Evolutionary conservation across 2,329 filamentous ascomycete genomes (phyloP).

Genomic region (Coniochaeta sp.): DNA sequence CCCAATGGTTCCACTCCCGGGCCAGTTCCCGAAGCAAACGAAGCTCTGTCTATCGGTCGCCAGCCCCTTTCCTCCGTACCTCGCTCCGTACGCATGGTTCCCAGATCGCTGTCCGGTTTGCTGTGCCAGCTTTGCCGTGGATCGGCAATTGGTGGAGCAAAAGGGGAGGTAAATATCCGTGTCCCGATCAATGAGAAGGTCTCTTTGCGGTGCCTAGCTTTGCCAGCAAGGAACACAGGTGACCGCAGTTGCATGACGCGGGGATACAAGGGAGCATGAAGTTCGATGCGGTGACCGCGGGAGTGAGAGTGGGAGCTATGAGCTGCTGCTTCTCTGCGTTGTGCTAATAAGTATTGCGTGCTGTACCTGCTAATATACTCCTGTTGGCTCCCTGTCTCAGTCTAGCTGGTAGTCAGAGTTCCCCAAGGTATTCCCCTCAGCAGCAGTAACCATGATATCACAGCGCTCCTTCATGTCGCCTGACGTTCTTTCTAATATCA

Average conservation of each 20-base stretch:
- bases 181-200: constrained; percentile 1
- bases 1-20: too few relatives aligned
- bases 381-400: not conserved
- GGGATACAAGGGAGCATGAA: constrained; percentile 1
- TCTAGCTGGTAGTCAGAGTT: too few relatives aligned
- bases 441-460: not conserved
- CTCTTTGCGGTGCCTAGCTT: not conserved
- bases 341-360: not conserved
- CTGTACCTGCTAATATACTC: not conserved
- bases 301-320: not conserved
- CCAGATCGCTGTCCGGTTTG: not conserved
- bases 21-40: not conserved
- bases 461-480: not conserved
- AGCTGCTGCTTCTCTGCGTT: not conserved
- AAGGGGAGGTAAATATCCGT: not conserved
- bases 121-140: not conserved
- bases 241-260: not conserved
- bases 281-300: not conserved
- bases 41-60: not conserved
- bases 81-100: not conserved
- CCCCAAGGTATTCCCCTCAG: too few relatives aligned
- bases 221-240: constrained; percentile 2
- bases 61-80: not conserved
- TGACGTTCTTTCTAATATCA: not conserved
- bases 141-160: not conserved